These are phyloP conservation scores for Globisporangium acanthophoron DNA, from an alignment of 352 stramenopile species.

Conservation along the genomic window DNA sequence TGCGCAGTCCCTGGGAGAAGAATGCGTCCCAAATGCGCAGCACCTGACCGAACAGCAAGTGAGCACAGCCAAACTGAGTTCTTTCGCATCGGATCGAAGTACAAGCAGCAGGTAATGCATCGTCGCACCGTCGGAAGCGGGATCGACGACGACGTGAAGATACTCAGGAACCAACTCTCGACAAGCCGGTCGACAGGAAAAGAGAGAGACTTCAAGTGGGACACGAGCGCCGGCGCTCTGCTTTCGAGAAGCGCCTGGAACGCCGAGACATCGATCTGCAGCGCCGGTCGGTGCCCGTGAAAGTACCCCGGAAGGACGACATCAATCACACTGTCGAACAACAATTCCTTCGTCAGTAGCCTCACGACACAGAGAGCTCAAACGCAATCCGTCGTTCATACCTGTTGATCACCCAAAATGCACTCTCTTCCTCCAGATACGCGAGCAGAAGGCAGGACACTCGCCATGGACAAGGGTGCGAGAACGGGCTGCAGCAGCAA, in stretches of 20 bases:
- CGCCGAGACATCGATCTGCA: conserved; percentile 61
- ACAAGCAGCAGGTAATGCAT: neutral
- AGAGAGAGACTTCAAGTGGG: conserved; percentile 40
- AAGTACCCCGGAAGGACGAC: conserved; percentile 70
- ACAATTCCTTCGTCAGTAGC: neutral
- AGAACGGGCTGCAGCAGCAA: conserved; percentile 43
- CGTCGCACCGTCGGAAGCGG: conserved; percentile 57
- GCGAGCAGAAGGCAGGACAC: conserved; percentile 60
- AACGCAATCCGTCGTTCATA: conserved; percentile 7
- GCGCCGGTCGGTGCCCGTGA: conserved; percentile 60
- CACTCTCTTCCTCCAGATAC: conserved; percentile 74
- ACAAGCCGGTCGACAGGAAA: conserved; percentile 53
- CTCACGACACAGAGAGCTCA: neutral
- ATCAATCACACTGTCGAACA: conserved; percentile 24
- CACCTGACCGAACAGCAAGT: conserved; percentile 22
- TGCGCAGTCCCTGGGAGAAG: conserved; percentile 61
- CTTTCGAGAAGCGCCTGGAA: conserved; percentile 53
- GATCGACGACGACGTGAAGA: conserved; percentile 65
- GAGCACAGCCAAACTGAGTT: neutral
- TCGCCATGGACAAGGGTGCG: conserved; percentile 67
- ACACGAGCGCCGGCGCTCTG: conserved; percentile 39
- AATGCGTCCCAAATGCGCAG: conserved; percentile 76
- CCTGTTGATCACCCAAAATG: conserved; percentile 83
- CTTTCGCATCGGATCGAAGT: neutral
- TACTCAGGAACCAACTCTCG: conserved; percentile 70